phyloP scores from a whole-genome alignment of 345 rosid species.

The Camelina laxa region DNA sequence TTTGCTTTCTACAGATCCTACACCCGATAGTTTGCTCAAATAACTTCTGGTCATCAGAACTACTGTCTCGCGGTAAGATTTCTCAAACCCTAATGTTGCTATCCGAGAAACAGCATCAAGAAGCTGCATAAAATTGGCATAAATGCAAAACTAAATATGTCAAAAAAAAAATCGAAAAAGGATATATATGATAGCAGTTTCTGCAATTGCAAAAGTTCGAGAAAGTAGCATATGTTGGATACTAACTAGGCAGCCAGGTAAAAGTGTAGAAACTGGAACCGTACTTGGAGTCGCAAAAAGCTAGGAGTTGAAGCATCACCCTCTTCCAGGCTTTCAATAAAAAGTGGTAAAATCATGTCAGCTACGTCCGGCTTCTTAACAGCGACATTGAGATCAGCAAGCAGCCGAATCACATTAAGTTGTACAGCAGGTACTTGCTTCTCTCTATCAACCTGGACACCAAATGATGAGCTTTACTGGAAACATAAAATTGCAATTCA shows the following conservation, averaged over 20 bases:
- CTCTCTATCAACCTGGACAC: constrained; percentile 78
- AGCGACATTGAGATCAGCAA: constrained; percentile 92
- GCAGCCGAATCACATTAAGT: constrained; percentile 86
- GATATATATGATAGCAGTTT: constrained; percentile 26
- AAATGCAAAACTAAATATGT: constrained; percentile 42
- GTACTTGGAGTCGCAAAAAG: constrained; percentile 86
- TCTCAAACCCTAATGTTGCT: constrained; percentile 98
- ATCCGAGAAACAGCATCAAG: constrained; percentile 97
- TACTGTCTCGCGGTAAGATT: constrained; percentile 96
- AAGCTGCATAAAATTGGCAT: constrained; percentile 64
- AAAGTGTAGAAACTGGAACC: constrained; percentile 46
- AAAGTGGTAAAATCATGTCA: constrained; percentile 97
- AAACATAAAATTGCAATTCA: constrained; percentile 21
- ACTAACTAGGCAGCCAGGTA: constrained; percentile 37
- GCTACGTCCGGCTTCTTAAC: constrained; percentile 94
- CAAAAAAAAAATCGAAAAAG: constrained; percentile 37
- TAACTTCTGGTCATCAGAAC: constrained; percentile 97
- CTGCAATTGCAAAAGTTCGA: constrained; percentile 29
- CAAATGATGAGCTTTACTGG: constrained; percentile 43
- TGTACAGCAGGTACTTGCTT: constrained; percentile 82
- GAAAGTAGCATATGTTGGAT: constrained; percentile 21
- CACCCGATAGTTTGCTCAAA: constrained; percentile 71
- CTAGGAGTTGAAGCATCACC: constrained; percentile 96
- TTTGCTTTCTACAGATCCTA: constrained; percentile 90
- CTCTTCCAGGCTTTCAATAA: constrained; percentile 97